Percentiles rank a stretch among this genome's conserved stretches.
phyloP scores from a whole-genome alignment of 176 grass and related monocot species.

The Musa itinerans region DNA sequence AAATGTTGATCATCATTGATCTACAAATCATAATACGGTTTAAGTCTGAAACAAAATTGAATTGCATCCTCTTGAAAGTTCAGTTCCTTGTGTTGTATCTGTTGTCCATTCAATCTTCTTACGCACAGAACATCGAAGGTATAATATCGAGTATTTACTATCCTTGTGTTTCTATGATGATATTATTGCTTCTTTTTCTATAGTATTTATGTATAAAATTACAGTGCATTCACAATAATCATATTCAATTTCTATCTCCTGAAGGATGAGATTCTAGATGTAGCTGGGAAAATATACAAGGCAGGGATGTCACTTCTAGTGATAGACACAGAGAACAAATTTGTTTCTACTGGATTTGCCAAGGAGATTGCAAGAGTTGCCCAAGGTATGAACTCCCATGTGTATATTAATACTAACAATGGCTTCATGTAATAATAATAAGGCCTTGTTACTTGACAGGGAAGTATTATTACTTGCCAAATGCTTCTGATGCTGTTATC shows the following conservation, averaged over 20 bases:
- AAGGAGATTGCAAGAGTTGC: conserved; percentile 96
- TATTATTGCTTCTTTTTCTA: neutral
- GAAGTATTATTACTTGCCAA: conserved; percentile 98
- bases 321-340: conserved; percentile 97
- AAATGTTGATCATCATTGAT: neutral
- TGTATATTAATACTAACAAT: neutral
- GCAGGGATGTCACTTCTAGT: conserved; percentile 95
- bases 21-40: too few relatives aligned
- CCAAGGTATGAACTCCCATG: conserved; percentile 50
- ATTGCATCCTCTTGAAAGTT: neutral
- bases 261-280: conserved; percentile 95
- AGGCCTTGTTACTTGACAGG: conserved; percentile 29
- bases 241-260: neutral
- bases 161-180: too few relatives aligned
- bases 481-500: conserved; percentile 90
- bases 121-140: too few relatives aligned
- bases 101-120: neutral
- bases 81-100: neutral
- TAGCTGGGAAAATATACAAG: conserved; percentile 93
- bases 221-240: neutral
- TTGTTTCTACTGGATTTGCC: conserved; percentile 96
- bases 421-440: neutral
- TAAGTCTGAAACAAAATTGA: too few relatives aligned
- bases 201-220: neutral
- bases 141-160: too few relatives aligned